Conservation (phyloP, 2,329 filamentous ascomycete genomes). For the Eurotiales sp. region DNA sequence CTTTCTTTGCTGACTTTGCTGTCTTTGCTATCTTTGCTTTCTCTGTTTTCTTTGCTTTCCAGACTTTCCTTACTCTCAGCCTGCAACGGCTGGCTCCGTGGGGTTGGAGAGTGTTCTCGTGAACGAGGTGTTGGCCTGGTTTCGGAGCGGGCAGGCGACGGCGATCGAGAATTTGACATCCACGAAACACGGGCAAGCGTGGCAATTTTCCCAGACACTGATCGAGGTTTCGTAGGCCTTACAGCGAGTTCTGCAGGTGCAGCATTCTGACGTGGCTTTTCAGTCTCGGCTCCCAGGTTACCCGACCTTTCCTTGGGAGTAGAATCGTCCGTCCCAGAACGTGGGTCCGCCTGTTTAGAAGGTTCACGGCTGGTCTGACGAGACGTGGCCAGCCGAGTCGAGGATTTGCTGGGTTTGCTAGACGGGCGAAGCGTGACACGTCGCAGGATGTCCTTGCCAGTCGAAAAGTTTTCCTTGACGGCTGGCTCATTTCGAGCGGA, state of each 20-base stretch:
- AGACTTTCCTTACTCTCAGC: conserved; percentile 20
- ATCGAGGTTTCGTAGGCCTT: conserved; percentile 41
- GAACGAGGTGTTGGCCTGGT: conserved; percentile 21
- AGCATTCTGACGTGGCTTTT: neutral
- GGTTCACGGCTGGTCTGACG: neutral
- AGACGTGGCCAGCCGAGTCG: conserved; percentile 22
- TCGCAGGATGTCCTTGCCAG: conserved; percentile 40
- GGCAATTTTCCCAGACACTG: conserved; percentile 49
- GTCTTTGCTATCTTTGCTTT: conserved; percentile 8
- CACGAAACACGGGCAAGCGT: conserved; percentile 51
- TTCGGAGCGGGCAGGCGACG: conserved; percentile 8
- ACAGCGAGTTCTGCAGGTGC: neutral
- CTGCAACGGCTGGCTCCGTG: conserved; percentile 15
- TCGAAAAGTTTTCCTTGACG: conserved; percentile 34
- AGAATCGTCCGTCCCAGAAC: neutral
- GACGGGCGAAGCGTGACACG: conserved; percentile 36
- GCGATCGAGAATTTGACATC: conserved; percentile 33
- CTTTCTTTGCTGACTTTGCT: conserved; percentile 12
- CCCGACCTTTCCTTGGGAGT: conserved; percentile 2
- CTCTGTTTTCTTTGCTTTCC: too few relatives aligned
- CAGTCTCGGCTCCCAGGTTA: neutral
- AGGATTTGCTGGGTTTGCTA: conserved; percentile 29
- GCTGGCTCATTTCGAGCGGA: conserved; percentile 32
- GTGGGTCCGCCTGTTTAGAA: neutral
- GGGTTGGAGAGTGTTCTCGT: conserved; percentile 28